Percentiles rank a stretch among this genome's conserved stretches.
phyloP scores from a whole-genome alignment of 2,329 filamentous ascomycete genomes.

The Penicillium sp. region DNA sequence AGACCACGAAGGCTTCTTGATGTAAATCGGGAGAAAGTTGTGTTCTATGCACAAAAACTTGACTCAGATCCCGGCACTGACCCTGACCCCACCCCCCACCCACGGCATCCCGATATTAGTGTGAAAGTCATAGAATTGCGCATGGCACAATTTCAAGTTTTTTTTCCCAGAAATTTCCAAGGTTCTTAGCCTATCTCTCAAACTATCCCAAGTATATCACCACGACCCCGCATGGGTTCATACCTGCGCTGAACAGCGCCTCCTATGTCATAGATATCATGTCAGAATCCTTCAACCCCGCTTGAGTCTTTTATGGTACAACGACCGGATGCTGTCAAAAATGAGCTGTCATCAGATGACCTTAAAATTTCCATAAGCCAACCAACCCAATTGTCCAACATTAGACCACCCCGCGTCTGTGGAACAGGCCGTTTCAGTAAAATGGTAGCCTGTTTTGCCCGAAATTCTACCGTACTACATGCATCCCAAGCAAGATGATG shows the following conservation, averaged over 20 bases:
- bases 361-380: neutral
- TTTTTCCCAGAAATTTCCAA: neutral
- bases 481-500: neutral
- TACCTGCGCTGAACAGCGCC: neutral
- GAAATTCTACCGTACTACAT: neutral
- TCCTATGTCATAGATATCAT: neutral
- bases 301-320: neutral
- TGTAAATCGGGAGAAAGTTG: neutral
- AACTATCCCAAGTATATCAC: neutral
- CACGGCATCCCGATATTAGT: neutral
- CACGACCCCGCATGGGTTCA: neutral
- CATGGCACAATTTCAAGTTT: neutral
- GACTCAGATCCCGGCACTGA: neutral
- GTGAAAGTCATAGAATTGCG: neutral
- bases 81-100: too few species aligned
- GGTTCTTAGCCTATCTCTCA: neutral
- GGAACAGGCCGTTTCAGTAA: neutral
- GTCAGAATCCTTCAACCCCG: neutral
- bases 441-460: neutral
- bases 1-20: constrained; percentile 22
- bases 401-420: neutral
- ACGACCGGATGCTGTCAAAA: neutral
- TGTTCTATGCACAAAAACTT: fast-evolving
- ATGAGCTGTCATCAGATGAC: neutral
- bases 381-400: neutral